Evolutionary conservation across 768 basidiomycete species (phyloP).

Genomic region (Rubroboletus pulcherrimus): DNA sequence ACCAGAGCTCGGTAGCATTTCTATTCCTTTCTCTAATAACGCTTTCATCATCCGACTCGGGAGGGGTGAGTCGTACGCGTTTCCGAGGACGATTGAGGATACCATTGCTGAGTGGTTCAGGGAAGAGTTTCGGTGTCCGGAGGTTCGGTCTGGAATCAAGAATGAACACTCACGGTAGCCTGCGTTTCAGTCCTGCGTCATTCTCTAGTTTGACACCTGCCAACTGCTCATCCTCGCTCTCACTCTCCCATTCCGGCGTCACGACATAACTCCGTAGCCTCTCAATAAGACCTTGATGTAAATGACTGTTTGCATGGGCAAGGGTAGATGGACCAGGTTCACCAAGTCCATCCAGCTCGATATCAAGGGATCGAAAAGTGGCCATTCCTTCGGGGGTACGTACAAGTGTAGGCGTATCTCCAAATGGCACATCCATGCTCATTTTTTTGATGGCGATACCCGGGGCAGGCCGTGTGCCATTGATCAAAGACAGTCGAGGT

Average conservation of each 20-base stretch:
- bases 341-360: conserved; percentile 40
- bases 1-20: conserved; percentile 62
- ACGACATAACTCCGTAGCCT: conserved; percentile 19
- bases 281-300: conserved; percentile 14
- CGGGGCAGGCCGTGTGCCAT: conserved; percentile 15
- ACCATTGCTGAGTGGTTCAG: conserved; percentile 18
- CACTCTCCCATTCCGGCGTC: conserved; percentile 33
- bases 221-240: conserved; percentile 33
- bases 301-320: conserved; percentile 30
- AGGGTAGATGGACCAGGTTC: conserved; percentile 34
- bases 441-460: conserved; percentile 12
- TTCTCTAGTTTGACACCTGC: conserved; percentile 27
- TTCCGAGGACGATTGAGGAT: conserved; percentile 51
- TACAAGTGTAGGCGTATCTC: conserved; percentile 62
- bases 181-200: conserved; percentile 60
- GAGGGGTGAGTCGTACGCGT: conserved; percentile 48
- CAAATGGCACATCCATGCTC: conserved; percentile 48
- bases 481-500: conserved; percentile 12
- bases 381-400: conserved; percentile 77
- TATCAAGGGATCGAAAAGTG: conserved; percentile 57
- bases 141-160: background rate
- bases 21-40: conserved; percentile 30
- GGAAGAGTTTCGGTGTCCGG: background rate
- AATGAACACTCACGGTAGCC: conserved; percentile 29
- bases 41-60: conserved; percentile 35